Percentiles rank a stretch among this genome's conserved stretches.
Evolutionary conservation across 2,329 filamentous ascomycete genomes (phyloP).

Genomic region (Diaporthe longicolla): DNA sequence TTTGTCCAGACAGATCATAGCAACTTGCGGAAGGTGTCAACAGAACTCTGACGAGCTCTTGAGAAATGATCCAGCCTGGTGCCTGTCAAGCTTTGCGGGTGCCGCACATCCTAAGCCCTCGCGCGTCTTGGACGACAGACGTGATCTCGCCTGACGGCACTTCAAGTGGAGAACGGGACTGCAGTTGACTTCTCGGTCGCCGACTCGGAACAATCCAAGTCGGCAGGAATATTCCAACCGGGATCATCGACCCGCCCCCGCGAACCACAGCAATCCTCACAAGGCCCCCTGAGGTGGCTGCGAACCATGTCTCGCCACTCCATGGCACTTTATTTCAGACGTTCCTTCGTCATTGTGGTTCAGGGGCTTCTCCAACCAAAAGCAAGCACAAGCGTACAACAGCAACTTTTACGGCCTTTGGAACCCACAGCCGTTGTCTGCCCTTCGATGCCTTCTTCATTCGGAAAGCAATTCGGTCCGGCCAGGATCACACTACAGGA

Average conservation of each 20-base stretch:
- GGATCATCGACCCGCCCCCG: neutral
- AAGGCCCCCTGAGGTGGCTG: conserved; percentile 1
- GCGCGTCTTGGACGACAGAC: neutral
- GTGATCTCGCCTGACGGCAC: too few species aligned
- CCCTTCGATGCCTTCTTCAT: neutral
- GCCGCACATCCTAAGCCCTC: neutral
- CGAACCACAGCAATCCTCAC: neutral
- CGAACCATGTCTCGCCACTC: conserved; percentile 10
- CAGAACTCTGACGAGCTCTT: neutral
- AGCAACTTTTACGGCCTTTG: neutral
- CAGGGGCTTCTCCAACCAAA: conserved; percentile 2
- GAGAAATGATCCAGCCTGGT: neutral
- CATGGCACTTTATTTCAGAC: conserved; percentile 22
- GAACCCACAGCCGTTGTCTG: neutral
- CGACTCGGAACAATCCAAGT: conserved; percentile 8
- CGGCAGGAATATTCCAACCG: neutral
- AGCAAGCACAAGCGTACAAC: neutral
- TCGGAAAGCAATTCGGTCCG: conserved; percentile 24
- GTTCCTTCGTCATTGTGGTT: neutral
- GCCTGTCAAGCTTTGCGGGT: conserved; percentile 1
- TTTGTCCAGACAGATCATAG: conserved; percentile 10
- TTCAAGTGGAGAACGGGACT: neutral
- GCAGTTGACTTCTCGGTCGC: conserved; percentile 7
- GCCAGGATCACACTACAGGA: neutral
- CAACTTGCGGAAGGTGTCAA: conserved; percentile 23